These are phyloP conservation scores for Brasilioporus rufonigricans DNA, from an alignment of 768 basidiomycete species.

Conservation along the genomic window DNA sequence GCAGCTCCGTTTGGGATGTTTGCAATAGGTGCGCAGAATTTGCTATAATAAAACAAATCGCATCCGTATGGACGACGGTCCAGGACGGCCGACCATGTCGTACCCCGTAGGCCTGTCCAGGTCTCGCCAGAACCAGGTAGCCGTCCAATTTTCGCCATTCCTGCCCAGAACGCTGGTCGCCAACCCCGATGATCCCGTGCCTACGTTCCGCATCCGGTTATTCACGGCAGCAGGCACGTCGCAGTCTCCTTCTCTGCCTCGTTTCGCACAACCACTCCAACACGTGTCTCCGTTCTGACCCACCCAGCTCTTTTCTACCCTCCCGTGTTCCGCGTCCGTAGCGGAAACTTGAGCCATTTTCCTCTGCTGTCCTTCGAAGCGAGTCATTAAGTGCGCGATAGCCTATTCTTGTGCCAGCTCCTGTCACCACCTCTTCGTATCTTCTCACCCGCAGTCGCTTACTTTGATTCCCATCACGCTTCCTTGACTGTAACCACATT, in stretches of 20 bases:
- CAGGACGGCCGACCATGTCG: conserved; percentile 20
- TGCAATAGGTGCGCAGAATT: conserved; percentile 7
- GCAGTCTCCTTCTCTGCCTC: not conserved
- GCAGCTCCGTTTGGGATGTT: conserved; percentile 27
- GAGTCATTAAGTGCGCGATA: not conserved
- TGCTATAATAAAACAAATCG: conserved; percentile 17
- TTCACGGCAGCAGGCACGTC: conserved; percentile 12
- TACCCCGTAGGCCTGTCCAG: conserved; percentile 16
- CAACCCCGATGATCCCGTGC: conserved; percentile 19
- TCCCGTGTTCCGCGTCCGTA: not conserved
- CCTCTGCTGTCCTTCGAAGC: not conserved
- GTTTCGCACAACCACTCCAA: not conserved
- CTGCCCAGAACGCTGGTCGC: conserved; percentile 9
- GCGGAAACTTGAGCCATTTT: not conserved
- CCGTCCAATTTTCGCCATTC: conserved; percentile 10
- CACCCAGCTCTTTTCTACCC: no score
- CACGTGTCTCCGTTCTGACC: not conserved
- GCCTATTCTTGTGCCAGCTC: not conserved
- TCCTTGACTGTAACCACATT: conserved; percentile 7
- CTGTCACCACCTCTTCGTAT: not conserved
- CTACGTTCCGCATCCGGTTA: conserved; percentile 20
- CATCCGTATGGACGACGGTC: conserved; percentile 8
- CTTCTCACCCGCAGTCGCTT: conserved; percentile 9
- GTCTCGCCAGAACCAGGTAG: conserved; percentile 16
- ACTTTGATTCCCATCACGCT: not conserved